Evolutionary conservation across 345 rosid species (phyloP), one percentile per base, ranked within the genome.

Genomic region (Murraya koenigii): DNA sequence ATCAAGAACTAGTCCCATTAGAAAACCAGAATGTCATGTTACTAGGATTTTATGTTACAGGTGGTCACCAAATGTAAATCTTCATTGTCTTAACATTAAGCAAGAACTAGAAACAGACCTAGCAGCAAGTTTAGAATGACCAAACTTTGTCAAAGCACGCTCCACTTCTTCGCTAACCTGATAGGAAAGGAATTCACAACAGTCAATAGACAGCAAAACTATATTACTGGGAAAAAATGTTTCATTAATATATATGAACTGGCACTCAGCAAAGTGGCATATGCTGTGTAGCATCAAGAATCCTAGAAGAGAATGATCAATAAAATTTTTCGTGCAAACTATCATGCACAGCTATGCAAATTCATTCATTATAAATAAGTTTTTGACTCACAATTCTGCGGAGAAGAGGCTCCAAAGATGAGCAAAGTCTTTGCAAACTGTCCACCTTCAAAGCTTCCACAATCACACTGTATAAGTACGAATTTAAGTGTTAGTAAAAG

Each of bases 161-260:
- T 93, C 98, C 64, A 95, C 90, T 79, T 95, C 98, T 89, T 95
- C 98, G 8, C 97, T 95, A 72, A 95, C 98, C 97, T 95, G 85
- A 83, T 61, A 26, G 69, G 62, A 77, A 75, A 41, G 67, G 33
- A 30, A 60, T 65, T 63, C 44, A 35, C 39, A 66, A 67, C 54
- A 80, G 76, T 54, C 81, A 54, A 13, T 44, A 13, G 17, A 44
- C 17, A 3, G 49, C 15, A 44, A 44, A 44, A 44, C 17, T 44
- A 44, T 44, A 11, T 44, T 44, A 13, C 49, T 3, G 9, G 49
- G 49, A 3, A 13, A 13, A 44, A 44, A 44, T 11, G 49, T 44
- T 44, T 44, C 49, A 44, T 13, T 44, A 44, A 44, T 44, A 3
- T 44, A 44, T 44, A 44, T 44, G 3, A 44, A 44, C 49, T 19